phyloP scores from a whole-genome alignment of 225 moss, liverwort and hornwort genomes.

The Rhytidiadelphus loreus region DNA sequence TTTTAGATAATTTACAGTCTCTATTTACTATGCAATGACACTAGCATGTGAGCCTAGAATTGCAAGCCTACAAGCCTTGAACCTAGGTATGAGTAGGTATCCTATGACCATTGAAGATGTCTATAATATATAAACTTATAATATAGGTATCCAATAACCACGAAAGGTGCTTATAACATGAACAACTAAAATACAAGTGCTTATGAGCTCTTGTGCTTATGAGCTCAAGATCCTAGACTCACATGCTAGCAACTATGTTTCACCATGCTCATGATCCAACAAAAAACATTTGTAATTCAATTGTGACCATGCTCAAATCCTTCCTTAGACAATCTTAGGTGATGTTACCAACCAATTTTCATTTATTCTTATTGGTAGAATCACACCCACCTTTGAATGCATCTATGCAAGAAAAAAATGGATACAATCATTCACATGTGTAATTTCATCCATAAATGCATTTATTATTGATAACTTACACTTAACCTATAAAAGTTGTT shows the following conservation, averaged over 20 bases:
- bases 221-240: too few species aligned
- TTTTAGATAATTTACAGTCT: too few species aligned
- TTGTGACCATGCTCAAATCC: background rate
- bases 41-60: too few species aligned
- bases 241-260: background rate
- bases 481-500: rapidly evolving
- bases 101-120: too few species aligned
- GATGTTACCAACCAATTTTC: background rate
- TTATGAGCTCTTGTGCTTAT: too few species aligned
- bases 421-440: background rate
- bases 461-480: background rate
- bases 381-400: background rate
- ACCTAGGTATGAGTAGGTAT: too few species aligned
- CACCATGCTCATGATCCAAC: background rate
- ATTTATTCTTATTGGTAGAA: background rate
- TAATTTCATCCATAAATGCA: background rate
- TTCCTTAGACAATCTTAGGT: background rate
- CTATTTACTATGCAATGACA: too few species aligned
- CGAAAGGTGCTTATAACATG: too few species aligned
- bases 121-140: too few species aligned
- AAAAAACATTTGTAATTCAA: background rate
- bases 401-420: background rate
- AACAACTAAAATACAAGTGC: too few species aligned
- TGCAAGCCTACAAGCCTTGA: too few species aligned
- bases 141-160: too few species aligned